Evolutionary conservation across 202 grass and related monocot species (phyloP), one percentile per base, ranked within the genome.

Genomic region (Tripidium arundinaceum): DNA sequence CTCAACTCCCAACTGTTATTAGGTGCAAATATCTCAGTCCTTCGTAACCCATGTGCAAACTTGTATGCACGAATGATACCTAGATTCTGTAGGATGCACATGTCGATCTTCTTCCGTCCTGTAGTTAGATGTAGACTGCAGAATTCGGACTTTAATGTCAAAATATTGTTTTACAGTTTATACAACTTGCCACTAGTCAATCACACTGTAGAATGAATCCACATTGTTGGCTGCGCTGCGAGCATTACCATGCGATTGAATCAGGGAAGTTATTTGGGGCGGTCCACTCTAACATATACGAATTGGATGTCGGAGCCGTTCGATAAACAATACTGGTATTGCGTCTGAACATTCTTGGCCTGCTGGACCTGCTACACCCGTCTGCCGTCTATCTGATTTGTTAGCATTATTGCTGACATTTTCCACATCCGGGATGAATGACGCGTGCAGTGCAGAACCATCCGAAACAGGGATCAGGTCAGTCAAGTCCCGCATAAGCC

Each of bases 331-430:
- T 28, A 45, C 11, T 0, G n/a, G n/a, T 41, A 47, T 14, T 29
- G 31, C 21, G 9, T 85, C 10, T 58, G 45, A 81, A 65, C 43
- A 80, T 65, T 63, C 50, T 77, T 36, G 43, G 55, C 46, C n/a
- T 63, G 50, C 55, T 81, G 43, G 55, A 86, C 63, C 54, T 37
- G 36, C 25, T 39, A 38, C 36, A 52, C 5, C 36, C 42, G 37
- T 18, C 55, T 31, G 26, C 62, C 9, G 16, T 72, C 58, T 15
- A 36, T 8, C 10, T 28, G 14, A 11, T 66, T 71, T 41, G 36
- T 29, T 39, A 26, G 40, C 12, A 62, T 75, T n/a, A 22, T 55
- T 55, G 12, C 26, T 65, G 68, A 34, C 71, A 33, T 70, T 27
- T 65, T 75, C 40, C 40, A 86, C 65, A 68, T 33, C 19, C 22